Base-by-base conservation (phyloP, 2,329 filamentous ascomycete species). In the Davidsoniella eucalypti region DNA sequence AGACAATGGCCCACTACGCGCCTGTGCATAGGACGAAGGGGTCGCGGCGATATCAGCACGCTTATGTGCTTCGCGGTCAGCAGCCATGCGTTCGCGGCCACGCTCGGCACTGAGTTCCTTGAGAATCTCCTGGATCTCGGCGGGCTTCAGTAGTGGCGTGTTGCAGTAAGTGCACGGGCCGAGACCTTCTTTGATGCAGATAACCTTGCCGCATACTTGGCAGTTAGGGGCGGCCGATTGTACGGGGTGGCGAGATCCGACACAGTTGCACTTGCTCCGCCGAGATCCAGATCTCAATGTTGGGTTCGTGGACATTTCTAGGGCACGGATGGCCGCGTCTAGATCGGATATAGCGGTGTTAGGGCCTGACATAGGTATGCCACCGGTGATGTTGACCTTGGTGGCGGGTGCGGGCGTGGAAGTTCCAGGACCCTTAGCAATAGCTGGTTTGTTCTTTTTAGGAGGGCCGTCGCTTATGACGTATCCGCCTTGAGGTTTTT, bases 171-270 rank as follows among this genome's bases (percentile, higher is more conserved):
- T 95, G 63, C 92, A 98, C 0, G 90, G 90, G 0, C 90, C 90
- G 0, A 96, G 71, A 0, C 92, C 92, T 64, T 98, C 88, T 59
- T 92, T 88, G 21, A 94, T 78, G 62, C 92, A 98, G 50, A 96
- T 82, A 10, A 98, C 87, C 63, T 96, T 96, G 53, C 92, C 92
- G 59, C 92, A 98, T 42, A 75, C 81, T 14, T 93, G 68, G 61
- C 92, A 98, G 62, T 96, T 98, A 0, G 92, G 92, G 0, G 88
- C 87, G 0, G 90, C 87, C n/a, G 78, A 78, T 42, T 95, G 82
- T 2, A 96, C 74, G 0, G 90, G 85, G 63, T 98, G 92, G 1
- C 85, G 77, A 0, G 84, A 80, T 0, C 85, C 92, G 59, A 93
- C 87, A 63, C 92, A 98, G 58, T 84, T 84, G 64, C 92, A 98